phyloP scores from a whole-genome alignment of 495 filamentous ascomycete species.

The Neurospora sp. region DNA sequence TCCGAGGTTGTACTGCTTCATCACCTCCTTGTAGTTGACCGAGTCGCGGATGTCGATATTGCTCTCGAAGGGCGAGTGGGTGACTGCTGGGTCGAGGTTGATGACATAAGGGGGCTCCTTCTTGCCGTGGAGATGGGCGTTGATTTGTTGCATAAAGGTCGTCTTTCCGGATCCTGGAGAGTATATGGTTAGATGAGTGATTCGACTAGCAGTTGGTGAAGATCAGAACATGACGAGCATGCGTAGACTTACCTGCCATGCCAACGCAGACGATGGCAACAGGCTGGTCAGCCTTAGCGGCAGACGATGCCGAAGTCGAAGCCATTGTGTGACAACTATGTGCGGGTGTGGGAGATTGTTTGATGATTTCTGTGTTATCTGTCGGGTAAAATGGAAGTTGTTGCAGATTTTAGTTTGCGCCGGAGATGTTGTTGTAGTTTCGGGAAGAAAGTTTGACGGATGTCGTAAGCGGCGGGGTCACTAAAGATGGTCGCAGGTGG shows the following conservation, averaged over 20 bases:
- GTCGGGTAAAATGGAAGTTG: neutral
- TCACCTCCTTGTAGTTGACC: conserved; percentile 99
- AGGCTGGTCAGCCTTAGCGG: conserved; percentile 22
- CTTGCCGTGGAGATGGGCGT: conserved; percentile 73
- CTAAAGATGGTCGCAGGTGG: neutral
- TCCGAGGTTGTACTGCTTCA: conserved; percentile 96
- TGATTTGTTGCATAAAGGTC: conserved; percentile 97
- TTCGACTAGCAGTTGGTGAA: neutral
- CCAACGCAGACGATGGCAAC: conserved; percentile 84
- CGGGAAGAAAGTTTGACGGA: neutral
- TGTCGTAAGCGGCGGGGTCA: neutral
- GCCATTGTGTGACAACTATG: conserved; percentile 7
- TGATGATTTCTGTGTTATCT: neutral
- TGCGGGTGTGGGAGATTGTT: neutral
- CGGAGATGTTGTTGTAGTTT: neutral
- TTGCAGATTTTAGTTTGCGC: neutral
- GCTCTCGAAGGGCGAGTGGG: conserved; percentile 89
- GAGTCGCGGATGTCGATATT: conserved; percentile 99
- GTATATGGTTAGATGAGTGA: neutral
- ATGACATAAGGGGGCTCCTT: conserved; percentile 78
- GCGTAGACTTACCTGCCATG: conserved; percentile 65
- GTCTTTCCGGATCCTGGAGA: conserved; percentile 81
- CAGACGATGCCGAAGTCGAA: conserved; percentile 10
- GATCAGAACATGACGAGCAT: neutral
- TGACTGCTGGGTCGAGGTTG: conserved; percentile 93